These are phyloP conservation scores for Plectosphaerella plurivora DNA, from an alignment of 2,329 filamentous ascomycete genomes.

Conservation along the genomic window DNA sequence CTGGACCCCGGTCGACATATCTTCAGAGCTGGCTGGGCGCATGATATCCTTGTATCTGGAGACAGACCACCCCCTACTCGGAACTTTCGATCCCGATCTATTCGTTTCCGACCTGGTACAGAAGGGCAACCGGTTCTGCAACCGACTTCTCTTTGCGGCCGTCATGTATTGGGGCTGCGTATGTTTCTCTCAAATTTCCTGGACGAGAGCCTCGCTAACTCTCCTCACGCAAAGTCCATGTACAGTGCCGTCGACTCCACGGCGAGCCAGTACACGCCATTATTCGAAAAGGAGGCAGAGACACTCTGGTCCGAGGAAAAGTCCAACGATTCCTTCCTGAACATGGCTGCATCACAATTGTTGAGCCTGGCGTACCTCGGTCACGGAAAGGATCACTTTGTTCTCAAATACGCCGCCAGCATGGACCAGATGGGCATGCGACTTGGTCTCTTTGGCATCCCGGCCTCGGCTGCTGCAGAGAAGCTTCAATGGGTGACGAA, in stretches of 20 bases:
- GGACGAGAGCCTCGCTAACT: background rate
- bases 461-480: background rate
- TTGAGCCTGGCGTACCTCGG: constrained; percentile 27
- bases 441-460: constrained; percentile 22
- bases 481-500: constrained; percentile 10
- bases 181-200: constrained; percentile 12
- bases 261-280: constrained; percentile 10
- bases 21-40: constrained; percentile 21
- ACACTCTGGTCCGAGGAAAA: constrained; percentile 15
- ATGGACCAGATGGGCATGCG: constrained; percentile 23
- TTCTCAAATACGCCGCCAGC: constrained; percentile 22
- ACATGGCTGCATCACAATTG: constrained; percentile 25
- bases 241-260: constrained; percentile 22
- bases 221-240: constrained; percentile 24
- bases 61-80: constrained; percentile 33
- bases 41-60: constrained; percentile 29
- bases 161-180: constrained; percentile 29
- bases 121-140: constrained; percentile 20
- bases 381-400: constrained; percentile 27
- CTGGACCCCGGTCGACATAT: constrained; percentile 28
- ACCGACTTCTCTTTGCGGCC: constrained; percentile 27
- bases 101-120: constrained; percentile 27
- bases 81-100: constrained; percentile 25
- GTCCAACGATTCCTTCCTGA: constrained; percentile 10
- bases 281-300: constrained; percentile 22